Conservation (phyloP, 805 yeast genomes). For the Metschnikowia gelsemii region DNA sequence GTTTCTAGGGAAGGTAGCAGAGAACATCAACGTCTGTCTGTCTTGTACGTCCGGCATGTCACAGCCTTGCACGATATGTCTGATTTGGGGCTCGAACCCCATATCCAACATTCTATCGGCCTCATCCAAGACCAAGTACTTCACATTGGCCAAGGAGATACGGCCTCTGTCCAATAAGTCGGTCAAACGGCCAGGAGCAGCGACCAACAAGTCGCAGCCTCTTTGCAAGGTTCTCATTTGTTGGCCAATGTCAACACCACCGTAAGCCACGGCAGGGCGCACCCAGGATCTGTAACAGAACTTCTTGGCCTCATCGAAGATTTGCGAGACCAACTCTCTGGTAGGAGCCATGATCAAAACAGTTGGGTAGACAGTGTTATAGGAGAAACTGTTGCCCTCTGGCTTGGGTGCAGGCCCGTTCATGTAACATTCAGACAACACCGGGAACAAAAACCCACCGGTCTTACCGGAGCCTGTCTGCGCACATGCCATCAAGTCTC, state of each 20-base stretch:
- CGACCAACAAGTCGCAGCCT: slow-evolving; percentile 95
- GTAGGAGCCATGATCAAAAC: slow-evolving; percentile 97
- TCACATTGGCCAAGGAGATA: slow-evolving; percentile 84
- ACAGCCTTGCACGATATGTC: slow-evolving; percentile 96
- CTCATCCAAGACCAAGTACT: slow-evolving; percentile 93
- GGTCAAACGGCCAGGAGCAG: slow-evolving; percentile 98
- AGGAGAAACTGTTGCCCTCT: slow-evolving; percentile 51
- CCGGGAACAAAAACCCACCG: slow-evolving; percentile 99
- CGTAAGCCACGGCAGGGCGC: slow-evolving; percentile 92
- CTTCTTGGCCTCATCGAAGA: slow-evolving; percentile 92
- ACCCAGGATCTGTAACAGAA: slow-evolving; percentile 99
- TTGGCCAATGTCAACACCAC: slow-evolving; percentile 92
- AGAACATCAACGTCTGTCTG: slow-evolving; percentile 97
- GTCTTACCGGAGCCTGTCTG: slow-evolving; percentile 99
- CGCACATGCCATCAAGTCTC: slow-evolving; percentile 97
- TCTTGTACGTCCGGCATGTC: slow-evolving; percentile 92
- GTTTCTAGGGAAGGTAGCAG: slow-evolving; percentile 98
- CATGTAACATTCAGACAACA: slow-evolving; percentile 83
- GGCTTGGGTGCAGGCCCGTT: slow-evolving; percentile 75
- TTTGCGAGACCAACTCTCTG: slow-evolving; percentile 97
- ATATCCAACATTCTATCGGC: slow-evolving; percentile 99
- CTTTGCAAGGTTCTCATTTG: slow-evolving; percentile 86
- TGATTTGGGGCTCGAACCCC: slow-evolving; percentile 99
- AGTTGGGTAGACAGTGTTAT: slow-evolving; percentile 88
- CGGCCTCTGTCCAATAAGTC: slow-evolving; percentile 94